Evolutionary conservation across 2,329 filamentous ascomycete species (phyloP).

Genomic region (Pseudogymnoascus sp.): DNA sequence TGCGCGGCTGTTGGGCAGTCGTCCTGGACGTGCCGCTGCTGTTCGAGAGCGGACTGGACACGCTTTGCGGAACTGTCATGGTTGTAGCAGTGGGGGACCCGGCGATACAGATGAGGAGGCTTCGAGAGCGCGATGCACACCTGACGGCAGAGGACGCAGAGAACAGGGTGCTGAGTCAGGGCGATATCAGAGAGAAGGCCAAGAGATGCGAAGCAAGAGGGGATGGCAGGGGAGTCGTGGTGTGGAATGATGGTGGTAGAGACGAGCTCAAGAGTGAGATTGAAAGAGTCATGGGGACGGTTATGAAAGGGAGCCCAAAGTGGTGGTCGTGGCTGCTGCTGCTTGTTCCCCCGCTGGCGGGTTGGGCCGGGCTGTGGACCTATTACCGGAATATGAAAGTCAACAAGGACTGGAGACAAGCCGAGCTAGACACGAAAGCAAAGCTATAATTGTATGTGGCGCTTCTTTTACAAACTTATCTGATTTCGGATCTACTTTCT

Average conservation of each 20-base stretch:
- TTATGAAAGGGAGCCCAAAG: conserved; percentile 49
- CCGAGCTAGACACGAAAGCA: conserved; percentile 51
- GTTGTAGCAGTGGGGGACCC: conserved; percentile 82
- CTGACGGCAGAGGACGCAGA: conserved; percentile 77
- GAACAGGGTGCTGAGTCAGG: conserved; percentile 80
- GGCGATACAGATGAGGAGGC: conserved; percentile 70
- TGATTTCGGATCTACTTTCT: background rate
- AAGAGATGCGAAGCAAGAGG: conserved; percentile 61
- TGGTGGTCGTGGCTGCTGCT: conserved; percentile 67
- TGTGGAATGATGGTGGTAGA: conserved; percentile 81
- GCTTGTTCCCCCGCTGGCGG: conserved; percentile 67
- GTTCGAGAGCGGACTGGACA: conserved; percentile 82
- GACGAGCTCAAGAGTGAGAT: conserved; percentile 64
- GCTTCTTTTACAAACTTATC: background rate
- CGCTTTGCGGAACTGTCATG: conserved; percentile 74
- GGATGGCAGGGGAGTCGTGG: conserved; percentile 62
- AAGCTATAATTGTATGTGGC: conserved; percentile 37
- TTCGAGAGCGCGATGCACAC: conserved; percentile 69
- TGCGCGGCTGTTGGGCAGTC: conserved; percentile 76
- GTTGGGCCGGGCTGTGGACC: conserved; percentile 60
- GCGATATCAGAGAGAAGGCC: conserved; percentile 78
- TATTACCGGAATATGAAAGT: conserved; percentile 65
- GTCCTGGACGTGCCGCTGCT: conserved; percentile 87
- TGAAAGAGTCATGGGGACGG: conserved; percentile 53
- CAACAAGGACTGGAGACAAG: conserved; percentile 62